A percentile compares a stretch with the other conserved stretches of the same genome.
These are phyloP conservation scores for Stagonosporopsis chrysanthemi DNA, from an alignment of 2,329 filamentous ascomycete species.

Conservation along the genomic window DNA sequence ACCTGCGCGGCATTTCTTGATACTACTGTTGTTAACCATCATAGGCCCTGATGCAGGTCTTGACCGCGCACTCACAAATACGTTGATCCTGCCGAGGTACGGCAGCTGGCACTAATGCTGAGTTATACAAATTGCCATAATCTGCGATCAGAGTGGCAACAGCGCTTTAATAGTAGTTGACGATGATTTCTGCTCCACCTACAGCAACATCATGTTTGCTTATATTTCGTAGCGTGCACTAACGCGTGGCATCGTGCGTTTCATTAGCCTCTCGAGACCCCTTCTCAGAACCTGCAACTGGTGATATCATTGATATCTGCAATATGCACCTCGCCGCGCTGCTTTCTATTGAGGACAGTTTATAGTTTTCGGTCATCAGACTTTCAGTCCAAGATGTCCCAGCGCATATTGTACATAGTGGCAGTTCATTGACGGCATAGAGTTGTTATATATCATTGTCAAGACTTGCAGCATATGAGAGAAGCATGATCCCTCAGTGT, in stretches of 20 bases:
- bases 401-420: too few relatives aligned
- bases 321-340: too few relatives aligned
- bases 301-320: neutral
- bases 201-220: neutral
- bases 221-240: neutral
- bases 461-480: too few relatives aligned
- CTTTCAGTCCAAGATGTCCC: too few relatives aligned
- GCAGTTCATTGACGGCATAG: too few relatives aligned
- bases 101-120: too few relatives aligned
- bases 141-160: neutral
- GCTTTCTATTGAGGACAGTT: too few relatives aligned
- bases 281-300: neutral
- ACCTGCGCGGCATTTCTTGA: slow-evolving; percentile 1
- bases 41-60: too few relatives aligned
- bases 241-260: neutral
- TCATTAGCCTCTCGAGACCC: neutral
- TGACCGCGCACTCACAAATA: too few relatives aligned
- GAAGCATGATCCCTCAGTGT: neutral
- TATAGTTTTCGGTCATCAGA: too few relatives aligned
- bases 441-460: too few relatives aligned
- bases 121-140: neutral
- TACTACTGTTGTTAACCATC: neutral
- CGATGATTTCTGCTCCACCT: neutral
- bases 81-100: too few relatives aligned
- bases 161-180: neutral